A percentile compares a stretch with the other conserved stretches of the same genome.
Evolutionary conservation across 2,329 filamentous ascomycete species (phyloP).

Genomic region (Xylaria sp.): DNA sequence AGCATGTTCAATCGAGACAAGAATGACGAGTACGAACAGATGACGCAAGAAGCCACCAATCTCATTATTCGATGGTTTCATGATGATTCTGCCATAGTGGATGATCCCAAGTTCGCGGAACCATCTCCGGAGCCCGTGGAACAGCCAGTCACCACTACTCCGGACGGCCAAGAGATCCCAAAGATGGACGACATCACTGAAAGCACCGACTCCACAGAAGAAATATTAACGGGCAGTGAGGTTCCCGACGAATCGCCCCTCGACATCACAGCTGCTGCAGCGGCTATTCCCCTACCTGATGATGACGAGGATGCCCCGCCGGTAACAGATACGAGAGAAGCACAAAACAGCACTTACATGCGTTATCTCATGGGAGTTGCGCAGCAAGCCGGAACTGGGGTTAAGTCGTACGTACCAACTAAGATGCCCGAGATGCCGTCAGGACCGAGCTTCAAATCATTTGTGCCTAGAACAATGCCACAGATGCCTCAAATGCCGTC

Average conservation of each 20-base stretch:
- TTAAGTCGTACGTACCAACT: constrained; percentile 59
- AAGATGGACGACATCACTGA: constrained; percentile 44
- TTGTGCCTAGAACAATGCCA: constrained; percentile 47
- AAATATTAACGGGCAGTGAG: constrained; percentile 3
- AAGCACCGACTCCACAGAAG: constrained; percentile 34
- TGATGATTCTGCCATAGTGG: constrained; percentile 57
- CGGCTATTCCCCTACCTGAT: constrained; percentile 60
- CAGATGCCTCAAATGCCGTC: constrained; percentile 37
- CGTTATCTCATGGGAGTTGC: constrained; percentile 62
- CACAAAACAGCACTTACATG: constrained; percentile 58
- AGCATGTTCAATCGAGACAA: constrained; percentile 71
- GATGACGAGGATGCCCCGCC: constrained; percentile 52
- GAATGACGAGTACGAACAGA: constrained; percentile 72
- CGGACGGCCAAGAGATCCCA: constrained; percentile 48
- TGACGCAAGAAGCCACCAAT: constrained; percentile 69
- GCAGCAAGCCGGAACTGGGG: constrained; percentile 59
- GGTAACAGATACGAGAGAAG: constrained; percentile 50
- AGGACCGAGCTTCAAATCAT: constrained; percentile 51
- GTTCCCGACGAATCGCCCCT: constrained; percentile 59
- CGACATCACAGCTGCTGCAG: constrained; percentile 64
- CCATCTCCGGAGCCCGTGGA: constrained; percentile 53
- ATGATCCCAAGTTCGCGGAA: constrained; percentile 60
- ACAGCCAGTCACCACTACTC: constrained; percentile 50
- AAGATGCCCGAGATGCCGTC: constrained; percentile 55
- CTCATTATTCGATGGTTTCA: constrained; percentile 68